Evolutionary conservation across 768 basidiomycete genomes (phyloP), one percentile per base, ranked within the genome.

Genomic region (Dioszegia hungarica): DNA sequence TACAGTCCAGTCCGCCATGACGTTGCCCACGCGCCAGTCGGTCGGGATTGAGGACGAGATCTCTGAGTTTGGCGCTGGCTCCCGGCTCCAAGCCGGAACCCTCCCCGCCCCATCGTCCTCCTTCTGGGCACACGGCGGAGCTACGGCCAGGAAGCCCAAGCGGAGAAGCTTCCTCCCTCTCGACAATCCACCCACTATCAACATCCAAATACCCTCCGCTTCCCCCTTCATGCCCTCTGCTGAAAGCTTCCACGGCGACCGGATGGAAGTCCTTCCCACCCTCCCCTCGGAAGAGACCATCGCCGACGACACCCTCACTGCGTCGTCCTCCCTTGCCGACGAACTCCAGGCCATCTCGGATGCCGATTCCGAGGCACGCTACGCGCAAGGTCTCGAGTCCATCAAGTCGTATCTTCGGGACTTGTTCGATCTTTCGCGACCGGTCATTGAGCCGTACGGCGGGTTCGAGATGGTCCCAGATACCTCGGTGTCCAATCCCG

Each of bases 391-490:
- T 29, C 80, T 99, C 50, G 84, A 89, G 54, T 88, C 89, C 10
- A 84, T 99, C 17, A 93, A 98, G 87, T 90, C 91, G 6, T 99
- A 98, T 76, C 82, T 99, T 19, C 85, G 85, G 67, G 95, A 99
- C 67, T 87, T 99, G 84, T 87, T 92, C 70, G 95, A 99, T 70
- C 80, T 99, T 28, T 86, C 85, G 17, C 85, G 63, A 82, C 85
- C 19, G 45, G 85, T 86, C 14, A 89, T 89, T 3, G 74, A 68
- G 50, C 61, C 65, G 0, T 72, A 68, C 49, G 66, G 67, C 24
- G 62, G 64, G 1, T 65, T 68, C 40, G 70, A 67, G 33, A 56
- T 68, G 4, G 52, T 73, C 25, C n/a, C n/a, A n/a, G n/a, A n/a
- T n/a, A n/a, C n/a, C n/a, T n/a, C n/a, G 40, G 33, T 39, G 25